phyloP scores from a whole-genome alignment of 345 rosid species.

The Viola odorata region DNA sequence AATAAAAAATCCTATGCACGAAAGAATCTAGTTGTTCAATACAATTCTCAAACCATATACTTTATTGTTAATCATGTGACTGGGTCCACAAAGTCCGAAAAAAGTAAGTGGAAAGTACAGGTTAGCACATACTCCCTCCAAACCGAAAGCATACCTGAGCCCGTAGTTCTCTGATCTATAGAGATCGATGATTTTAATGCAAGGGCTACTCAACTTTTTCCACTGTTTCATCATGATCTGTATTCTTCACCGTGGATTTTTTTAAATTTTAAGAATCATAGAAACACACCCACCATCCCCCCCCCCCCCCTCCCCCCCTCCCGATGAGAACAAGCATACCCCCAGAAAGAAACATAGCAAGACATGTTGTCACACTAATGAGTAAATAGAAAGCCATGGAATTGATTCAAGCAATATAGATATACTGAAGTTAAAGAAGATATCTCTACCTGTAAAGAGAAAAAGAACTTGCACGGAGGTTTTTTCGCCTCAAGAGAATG shows the following conservation, averaged over 20 bases:
- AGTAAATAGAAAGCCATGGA: neutral
- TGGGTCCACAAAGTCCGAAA: neutral
- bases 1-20: too few species aligned
- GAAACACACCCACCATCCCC: too few species aligned
- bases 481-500: constrained; percentile 58
- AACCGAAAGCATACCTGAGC: neutral
- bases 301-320: too few species aligned
- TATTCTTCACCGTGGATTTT: neutral
- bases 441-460: constrained; percentile 59
- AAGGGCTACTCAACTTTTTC: neutral
- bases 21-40: neutral
- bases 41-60: neutral
- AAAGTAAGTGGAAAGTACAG: neutral
- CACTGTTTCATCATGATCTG: neutral
- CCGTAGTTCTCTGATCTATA: too few species aligned
- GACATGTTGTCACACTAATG: neutral
- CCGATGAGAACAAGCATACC: too few species aligned
- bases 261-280: too few species aligned
- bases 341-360: neutral
- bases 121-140: neutral
- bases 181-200: too few species aligned
- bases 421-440: neutral
- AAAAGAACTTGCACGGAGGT: constrained; percentile 64
- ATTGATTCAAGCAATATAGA: neutral
- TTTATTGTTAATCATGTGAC: neutral